Base-by-base conservation (phyloP, 2,329 filamentous ascomycete genomes). In the Parafenestella ontariensis region DNA sequence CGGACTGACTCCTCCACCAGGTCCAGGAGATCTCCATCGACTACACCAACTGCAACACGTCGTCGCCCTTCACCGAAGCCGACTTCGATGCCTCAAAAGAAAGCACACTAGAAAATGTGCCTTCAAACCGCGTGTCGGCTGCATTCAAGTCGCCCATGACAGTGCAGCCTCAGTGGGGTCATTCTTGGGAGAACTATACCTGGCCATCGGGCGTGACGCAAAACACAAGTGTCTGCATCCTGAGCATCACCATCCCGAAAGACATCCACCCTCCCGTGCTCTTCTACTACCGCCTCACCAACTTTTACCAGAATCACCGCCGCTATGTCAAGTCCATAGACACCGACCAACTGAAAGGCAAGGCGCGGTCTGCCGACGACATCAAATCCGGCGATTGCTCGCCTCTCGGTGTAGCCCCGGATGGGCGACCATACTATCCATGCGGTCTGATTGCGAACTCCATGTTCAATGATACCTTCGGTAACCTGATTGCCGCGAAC, bases 241-340 rank as follows among this genome's bases (percentile, higher is more conserved):
- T 99, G 51, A 82, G 86, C 58, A 96, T 98, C 77, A 81, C 85
- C 31, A 87, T 97, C 8, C 91, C 92, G 1, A 88, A 94, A 67
- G 81, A 87, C 54, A 88, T 99, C 77, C 82, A 84, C 3, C 86
- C 92, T 1, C 92, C 94, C 0, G 90, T 99, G 10, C 85, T 94
- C 57, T 87, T 98, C 77, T 99, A 97, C 81, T 99, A 99, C 77
- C 89, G 90, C 65, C 87, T 99, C 59, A 94, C 92, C 53, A 96
- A 98, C 79, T 99, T 99, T 80, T 98, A 98, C 81, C 95, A 99
- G 78, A 99, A 99, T 74, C 95, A 99, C 74, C 89, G 95, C 62
- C 89, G 94, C 76, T 99, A 99, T 66, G 95, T 97, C 56, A 90
- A 92, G 72, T 96, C 91, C 1, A 89, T 96, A 69, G 89, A 93